A percentile compares a stretch with the other conserved stretches of the same genome.
These are phyloP conservation scores for Boletus sp. DNA, from an alignment of 768 basidiomycete genomes.

Conservation along the genomic window DNA sequence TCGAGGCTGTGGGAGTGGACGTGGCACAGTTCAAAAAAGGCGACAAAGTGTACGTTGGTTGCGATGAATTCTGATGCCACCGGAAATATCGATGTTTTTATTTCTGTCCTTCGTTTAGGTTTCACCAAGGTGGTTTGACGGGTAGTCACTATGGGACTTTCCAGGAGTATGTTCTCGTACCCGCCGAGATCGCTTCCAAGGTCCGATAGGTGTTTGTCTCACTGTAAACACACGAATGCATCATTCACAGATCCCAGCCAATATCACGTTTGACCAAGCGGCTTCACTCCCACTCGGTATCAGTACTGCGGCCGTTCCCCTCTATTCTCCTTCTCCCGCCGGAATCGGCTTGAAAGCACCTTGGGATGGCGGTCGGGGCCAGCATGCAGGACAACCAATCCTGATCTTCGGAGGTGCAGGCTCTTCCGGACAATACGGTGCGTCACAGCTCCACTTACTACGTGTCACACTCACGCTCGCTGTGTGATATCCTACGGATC, in stretches of 20 bases:
- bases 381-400: constrained; percentile 29
- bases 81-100: no score
- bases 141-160: constrained; percentile 13
- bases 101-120: constrained; percentile 11
- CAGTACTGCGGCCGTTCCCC: constrained; percentile 29
- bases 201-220: neutral
- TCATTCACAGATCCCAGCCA: constrained; percentile 34
- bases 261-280: constrained; percentile 37
- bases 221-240: constrained; percentile 5
- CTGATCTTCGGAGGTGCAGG: constrained; percentile 38
- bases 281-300: constrained; percentile 36
- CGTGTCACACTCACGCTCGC: constrained; percentile 5
- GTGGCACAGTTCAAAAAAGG: constrained; percentile 38
- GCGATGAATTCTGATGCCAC: neutral
- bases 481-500: neutral
- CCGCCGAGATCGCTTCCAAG: constrained; percentile 21
- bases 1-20: constrained; percentile 38
- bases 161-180: constrained; percentile 27
- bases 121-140: constrained; percentile 8
- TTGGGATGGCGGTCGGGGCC: constrained; percentile 32
- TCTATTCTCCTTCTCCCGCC: constrained; percentile 29
- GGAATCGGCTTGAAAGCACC: constrained; percentile 33
- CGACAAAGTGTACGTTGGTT: constrained; percentile 19
- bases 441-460: constrained; percentile 24
- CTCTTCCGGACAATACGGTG: constrained; percentile 39